These are phyloP conservation scores for Eremochloa ophiuroides DNA, from an alignment of 176 grass and related monocot genomes.

Conservation along the genomic window DNA sequence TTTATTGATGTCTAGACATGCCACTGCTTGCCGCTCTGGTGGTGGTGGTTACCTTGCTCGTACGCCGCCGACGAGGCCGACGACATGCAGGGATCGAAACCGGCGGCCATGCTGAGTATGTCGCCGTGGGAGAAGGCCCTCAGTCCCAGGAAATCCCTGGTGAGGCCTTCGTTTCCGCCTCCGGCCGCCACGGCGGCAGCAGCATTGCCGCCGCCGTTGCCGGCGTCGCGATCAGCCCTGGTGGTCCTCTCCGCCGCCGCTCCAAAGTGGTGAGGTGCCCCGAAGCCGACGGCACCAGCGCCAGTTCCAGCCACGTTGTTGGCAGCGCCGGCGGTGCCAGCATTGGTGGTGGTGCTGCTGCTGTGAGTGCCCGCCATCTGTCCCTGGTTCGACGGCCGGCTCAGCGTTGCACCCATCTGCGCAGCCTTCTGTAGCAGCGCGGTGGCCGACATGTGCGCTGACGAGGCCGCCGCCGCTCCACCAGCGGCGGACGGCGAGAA, in stretches of 20 bases:
- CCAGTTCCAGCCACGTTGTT: slow-evolving; percentile 19
- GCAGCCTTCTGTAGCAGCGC: slow-evolving; percentile 95
- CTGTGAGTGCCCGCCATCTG: slow-evolving; percentile 66
- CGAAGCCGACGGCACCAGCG: slow-evolving; percentile 27
- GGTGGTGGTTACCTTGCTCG: slow-evolving; percentile 49
- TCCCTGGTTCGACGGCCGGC: slow-evolving; percentile 53
- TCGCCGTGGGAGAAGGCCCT: slow-evolving; percentile 71
- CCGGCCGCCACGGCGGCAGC: background rate
- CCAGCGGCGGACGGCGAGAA: slow-evolving; percentile 34
- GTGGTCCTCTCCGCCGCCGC: background rate
- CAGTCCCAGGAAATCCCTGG: slow-evolving; percentile 87
- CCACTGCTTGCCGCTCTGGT: slow-evolving; percentile 59
- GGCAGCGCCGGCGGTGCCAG: background rate
- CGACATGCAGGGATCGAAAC: slow-evolving; percentile 65
- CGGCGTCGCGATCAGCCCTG: slow-evolving; percentile 8
- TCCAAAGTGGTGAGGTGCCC: slow-evolving; percentile 14
- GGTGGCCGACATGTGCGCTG: slow-evolving; percentile 94
- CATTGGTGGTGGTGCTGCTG: slow-evolving; percentile 14
- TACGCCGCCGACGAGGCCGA: slow-evolving; percentile 47
- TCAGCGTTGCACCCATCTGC: slow-evolving; percentile 90
- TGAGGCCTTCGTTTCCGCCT: slow-evolving; percentile 54
- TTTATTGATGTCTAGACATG: slow-evolving; percentile 36
- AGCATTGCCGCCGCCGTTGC: slow-evolving; percentile 26
- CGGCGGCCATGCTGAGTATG: slow-evolving; percentile 74
- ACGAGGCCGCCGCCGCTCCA: background rate